Percentiles rank a stretch among this genome's conserved stretches.
Conservation (phyloP, 2,329 filamentous ascomycete genomes). For the Colletotrichum truncatum region DNA sequence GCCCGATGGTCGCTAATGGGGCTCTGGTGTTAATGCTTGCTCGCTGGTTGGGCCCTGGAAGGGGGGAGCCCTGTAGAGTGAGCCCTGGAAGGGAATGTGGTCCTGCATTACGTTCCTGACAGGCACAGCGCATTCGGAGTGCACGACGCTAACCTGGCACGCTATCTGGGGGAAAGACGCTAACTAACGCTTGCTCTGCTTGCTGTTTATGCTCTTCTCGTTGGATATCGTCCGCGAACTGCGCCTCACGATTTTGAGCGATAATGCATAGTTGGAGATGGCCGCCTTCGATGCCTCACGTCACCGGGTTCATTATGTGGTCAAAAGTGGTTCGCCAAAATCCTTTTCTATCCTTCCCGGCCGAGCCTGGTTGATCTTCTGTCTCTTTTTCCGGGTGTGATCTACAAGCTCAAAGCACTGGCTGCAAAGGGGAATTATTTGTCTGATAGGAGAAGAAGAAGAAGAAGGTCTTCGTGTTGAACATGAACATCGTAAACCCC, state of each 20-base stretch:
- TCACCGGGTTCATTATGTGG: slow-evolving; percentile 8
- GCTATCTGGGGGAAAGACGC: no score
- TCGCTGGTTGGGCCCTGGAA: background rate
- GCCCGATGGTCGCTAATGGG: slow-evolving; percentile 4
- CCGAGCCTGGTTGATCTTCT: background rate
- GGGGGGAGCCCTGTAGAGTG: no score
- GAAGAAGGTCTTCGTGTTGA: no score
- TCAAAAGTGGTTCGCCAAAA: slow-evolving; percentile 24
- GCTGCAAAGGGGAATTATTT: background rate
- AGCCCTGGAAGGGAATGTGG: background rate
- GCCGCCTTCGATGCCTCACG: slow-evolving; percentile 19
- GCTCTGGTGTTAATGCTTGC: no score
- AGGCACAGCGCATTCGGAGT: slow-evolving; percentile 14
- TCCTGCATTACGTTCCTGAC: no score
- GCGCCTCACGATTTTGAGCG: slow-evolving; percentile 10
- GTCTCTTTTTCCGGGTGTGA: no score
- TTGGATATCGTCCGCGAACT: slow-evolving; percentile 17
- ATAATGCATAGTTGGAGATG: slow-evolving; percentile 4
- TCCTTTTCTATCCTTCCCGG: background rate
- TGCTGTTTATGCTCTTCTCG: no score
- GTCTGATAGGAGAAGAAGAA: no score
- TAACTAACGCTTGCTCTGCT: no score
- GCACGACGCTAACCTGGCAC: no score
- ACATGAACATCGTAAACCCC: background rate
- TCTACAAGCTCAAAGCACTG: background rate